These are phyloP conservation scores for Davidsoniella virescens DNA, from an alignment of 2,329 filamentous ascomycete genomes.

Conservation along the genomic window DNA sequence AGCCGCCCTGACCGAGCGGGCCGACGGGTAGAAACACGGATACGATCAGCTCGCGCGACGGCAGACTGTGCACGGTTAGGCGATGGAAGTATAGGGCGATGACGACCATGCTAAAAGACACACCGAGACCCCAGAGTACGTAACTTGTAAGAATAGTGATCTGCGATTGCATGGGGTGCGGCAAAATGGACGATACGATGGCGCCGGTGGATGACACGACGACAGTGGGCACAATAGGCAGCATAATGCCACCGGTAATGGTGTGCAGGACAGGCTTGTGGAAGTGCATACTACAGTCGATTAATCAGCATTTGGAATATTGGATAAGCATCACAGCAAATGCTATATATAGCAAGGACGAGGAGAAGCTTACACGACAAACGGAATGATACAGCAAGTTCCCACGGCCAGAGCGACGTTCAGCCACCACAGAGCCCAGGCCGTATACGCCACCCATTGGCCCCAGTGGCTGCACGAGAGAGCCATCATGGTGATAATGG, in stretches of 20 bases:
- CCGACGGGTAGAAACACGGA: constrained; percentile 52
- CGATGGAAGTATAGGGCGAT: constrained; percentile 55
- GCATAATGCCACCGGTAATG: constrained; percentile 48
- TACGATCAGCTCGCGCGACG: constrained; percentile 50
- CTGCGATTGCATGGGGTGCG: constrained; percentile 36
- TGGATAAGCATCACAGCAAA: background rate
- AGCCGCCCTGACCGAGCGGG: constrained; percentile 52
- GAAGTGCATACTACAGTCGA: constrained; percentile 20
- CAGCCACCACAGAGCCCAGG: constrained; percentile 43
- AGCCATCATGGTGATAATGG: constrained; percentile 49
- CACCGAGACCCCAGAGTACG: constrained; percentile 51
- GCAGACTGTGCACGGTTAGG: constrained; percentile 48
- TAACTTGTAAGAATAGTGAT: constrained; percentile 49
- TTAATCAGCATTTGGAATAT: background rate
- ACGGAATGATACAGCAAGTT: constrained; percentile 39
- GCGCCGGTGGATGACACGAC: constrained; percentile 49
- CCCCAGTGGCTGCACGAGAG: constrained; percentile 48
- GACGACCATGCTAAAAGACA: constrained; percentile 40
- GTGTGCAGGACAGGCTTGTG: constrained; percentile 32
- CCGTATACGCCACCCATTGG: constrained; percentile 34
- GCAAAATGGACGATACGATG: constrained; percentile 44
- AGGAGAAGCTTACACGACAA: constrained; percentile 31
- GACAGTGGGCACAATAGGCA: constrained; percentile 51
- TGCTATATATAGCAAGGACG: background rate
- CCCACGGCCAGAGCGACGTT: constrained; percentile 36